phyloP scores from a whole-genome alignment of 2,329 filamentous ascomycete genomes.

The Sporothrix pallida region DNA sequence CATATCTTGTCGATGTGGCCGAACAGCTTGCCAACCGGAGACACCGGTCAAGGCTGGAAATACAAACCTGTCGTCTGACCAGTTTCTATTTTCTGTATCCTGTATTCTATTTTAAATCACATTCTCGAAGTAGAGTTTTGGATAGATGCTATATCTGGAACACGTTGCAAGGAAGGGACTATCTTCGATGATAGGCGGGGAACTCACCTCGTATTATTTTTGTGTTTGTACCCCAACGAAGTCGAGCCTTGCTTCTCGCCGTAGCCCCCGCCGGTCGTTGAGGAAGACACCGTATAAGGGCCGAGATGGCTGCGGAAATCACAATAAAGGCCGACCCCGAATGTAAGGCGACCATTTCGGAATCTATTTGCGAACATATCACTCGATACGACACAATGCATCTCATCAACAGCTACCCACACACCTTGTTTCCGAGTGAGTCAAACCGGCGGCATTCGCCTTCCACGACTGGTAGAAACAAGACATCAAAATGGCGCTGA shows the following conservation, averaged over 20 bases:
- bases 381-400: not conserved
- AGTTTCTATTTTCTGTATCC: not conserved
- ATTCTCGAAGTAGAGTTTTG: not conserved
- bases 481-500: not conserved
- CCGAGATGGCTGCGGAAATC: not conserved
- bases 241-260: not conserved
- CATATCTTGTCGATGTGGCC: not conserved
- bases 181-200: not conserved
- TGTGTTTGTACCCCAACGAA: not conserved
- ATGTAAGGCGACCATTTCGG: not conserved
- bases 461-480: not conserved
- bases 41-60: constrained; percentile 8
- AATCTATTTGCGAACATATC: constrained; percentile 11
- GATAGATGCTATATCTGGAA: not conserved
- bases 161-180: not conserved
- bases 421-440: not conserved
- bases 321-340: not conserved
- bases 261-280: not conserved
- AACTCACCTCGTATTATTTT: not conserved
- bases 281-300: not conserved
- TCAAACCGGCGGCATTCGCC: not conserved
- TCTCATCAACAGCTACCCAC: not conserved
- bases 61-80: constrained; percentile 19
- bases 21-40: not conserved
- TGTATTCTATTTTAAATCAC: not conserved